Evolutionary conservation across 2,329 filamentous ascomycete species (phyloP).

Genomic region (Clathrospora elynae): DNA sequence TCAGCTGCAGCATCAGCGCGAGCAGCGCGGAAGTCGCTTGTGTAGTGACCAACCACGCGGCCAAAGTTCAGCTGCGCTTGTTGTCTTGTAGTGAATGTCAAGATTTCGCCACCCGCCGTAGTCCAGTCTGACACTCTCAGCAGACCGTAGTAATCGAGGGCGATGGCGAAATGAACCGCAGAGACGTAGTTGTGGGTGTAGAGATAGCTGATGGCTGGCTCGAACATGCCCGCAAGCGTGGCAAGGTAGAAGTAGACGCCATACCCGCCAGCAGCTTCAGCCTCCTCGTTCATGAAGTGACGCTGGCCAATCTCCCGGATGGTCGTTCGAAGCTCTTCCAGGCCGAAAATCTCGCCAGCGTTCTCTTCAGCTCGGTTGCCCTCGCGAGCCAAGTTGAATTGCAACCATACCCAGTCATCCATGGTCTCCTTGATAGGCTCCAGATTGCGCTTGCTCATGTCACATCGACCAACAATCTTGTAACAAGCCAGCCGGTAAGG

Average conservation of each 20-base stretch:
- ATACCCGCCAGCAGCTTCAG: conserved; percentile 79
- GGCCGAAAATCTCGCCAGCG: conserved; percentile 65
- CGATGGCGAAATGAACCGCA: conserved; percentile 92
- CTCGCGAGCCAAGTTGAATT: conserved; percentile 67
- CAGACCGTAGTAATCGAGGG: conserved; percentile 68
- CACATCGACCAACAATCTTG: conserved; percentile 87
- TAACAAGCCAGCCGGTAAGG: conserved; percentile 97
- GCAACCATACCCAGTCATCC: conserved; percentile 71
- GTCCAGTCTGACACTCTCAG: conserved; percentile 84
- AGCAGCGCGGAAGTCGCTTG: conserved; percentile 89
- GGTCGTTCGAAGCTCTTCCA: conserved; percentile 74
- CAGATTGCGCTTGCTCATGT: conserved; percentile 62
- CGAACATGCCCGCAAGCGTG: conserved; percentile 88
- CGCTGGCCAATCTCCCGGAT: conserved; percentile 88
- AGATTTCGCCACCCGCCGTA: conserved; percentile 66
- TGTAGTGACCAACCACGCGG: conserved; percentile 92
- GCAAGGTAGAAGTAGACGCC: conserved; percentile 95
- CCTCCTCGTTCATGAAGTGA: conserved; percentile 81
- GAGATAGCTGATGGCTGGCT: conserved; percentile 88
- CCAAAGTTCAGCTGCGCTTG: conserved; percentile 91
- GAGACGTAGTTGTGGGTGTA: conserved; percentile 92
- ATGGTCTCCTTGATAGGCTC: conserved; percentile 64
- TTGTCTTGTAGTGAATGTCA: conserved; percentile 69
- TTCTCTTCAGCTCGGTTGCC: conserved; percentile 65
- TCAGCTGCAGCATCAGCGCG: conserved; percentile 89